Evolutionary conservation across 1,284 basidiomycete genomes (phyloP), one percentile per base, ranked within the genome.

Genomic region (Baeospora myosura): DNA sequence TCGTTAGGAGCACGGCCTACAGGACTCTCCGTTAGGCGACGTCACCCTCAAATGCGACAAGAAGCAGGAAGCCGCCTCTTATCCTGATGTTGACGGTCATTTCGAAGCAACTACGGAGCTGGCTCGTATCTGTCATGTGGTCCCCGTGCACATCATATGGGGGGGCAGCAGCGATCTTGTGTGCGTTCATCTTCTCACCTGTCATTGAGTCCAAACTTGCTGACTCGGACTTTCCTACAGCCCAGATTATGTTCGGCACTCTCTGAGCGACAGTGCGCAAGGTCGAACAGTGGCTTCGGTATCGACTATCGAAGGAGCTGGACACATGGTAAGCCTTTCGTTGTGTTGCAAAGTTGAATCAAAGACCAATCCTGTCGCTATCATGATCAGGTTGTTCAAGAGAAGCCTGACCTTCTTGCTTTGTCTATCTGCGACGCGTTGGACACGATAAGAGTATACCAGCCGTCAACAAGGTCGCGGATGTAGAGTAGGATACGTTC

Each of bases 81-180:
- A 65, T 46, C 59, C 63, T 7, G 65, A 71, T 35, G 58, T 59
- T 25, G 55, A 64, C 37, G 60, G 63, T 1, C 68, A 70, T 34
- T 67, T 69, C 35, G 65, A 67, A 42, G 62, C 63, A 0, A 57
- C 61, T 4, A 35, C 47, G 8, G 55, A 63, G 16, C 52, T 69
- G 7, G 48, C 50, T 1, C 49, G 55, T 28, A 50, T 69, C 4
- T 64, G 62, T 30, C 49, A 43, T 36, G 39, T 49, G 1, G 35
- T 69, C 11, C 66, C 68, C 2, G 52, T 70, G 12, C 69, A 72
- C 50, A 37, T 67, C 24, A 58, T 71, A 10, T 72, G 63, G 59
- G 69, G 65, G 14, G 53, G 50, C 2, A 53, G 55, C 12, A 56
- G 58, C 34, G 61, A 65, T 38, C 51, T 68, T 14, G 57, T 69